Percentiles rank a stretch among this genome's conserved stretches.
Evolutionary conservation across 768 basidiomycete species (phyloP).

Genomic region (Leccinum fibrillosum): DNA sequence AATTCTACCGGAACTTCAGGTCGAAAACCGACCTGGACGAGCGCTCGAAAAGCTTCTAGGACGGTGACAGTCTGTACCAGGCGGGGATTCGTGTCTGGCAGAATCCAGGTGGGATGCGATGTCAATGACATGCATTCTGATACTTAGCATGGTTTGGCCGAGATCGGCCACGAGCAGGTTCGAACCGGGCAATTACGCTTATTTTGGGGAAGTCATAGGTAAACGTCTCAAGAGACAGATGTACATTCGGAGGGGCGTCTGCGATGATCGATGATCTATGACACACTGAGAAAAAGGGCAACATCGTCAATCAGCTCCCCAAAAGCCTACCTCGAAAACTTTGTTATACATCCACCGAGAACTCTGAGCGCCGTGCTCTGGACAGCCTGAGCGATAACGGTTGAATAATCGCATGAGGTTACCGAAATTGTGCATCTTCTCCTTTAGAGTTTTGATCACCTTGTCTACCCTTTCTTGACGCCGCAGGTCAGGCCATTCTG

Average conservation of each 20-base stretch:
- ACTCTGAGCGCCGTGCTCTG: conserved; percentile 37
- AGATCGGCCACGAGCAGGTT: conserved; percentile 9
- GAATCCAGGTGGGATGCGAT: conserved; percentile 45
- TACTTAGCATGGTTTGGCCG: conserved; percentile 1
- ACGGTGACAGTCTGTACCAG: conserved; percentile 57
- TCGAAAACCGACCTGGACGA: conserved; percentile 64
- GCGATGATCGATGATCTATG: too few species aligned
- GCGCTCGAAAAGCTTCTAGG: conserved; percentile 71
- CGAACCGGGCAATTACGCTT: conserved; percentile 24
- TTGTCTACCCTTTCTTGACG: conserved; percentile 11
- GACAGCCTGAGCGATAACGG: conserved; percentile 6
- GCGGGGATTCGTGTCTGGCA: conserved; percentile 25
- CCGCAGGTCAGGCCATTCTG: conserved; percentile 17
- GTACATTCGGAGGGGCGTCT: conserved; percentile 1
- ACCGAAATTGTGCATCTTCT: conserved; percentile 23
- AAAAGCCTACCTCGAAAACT: neutral
- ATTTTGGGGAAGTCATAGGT: conserved; percentile 22
- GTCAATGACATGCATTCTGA: conserved; percentile 31
- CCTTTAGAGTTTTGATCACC: conserved; percentile 1
- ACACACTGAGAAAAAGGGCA: neutral
- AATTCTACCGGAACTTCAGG: conserved; percentile 69
- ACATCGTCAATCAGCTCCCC: neutral
- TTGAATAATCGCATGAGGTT: conserved; percentile 40
- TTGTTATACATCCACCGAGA: conserved; percentile 37
- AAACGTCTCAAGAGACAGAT: conserved; percentile 13